A percentile compares a stretch with the other conserved stretches of the same genome.
Conservation (phyloP, 305 asterid species). For the Salvia sclarea region DNA sequence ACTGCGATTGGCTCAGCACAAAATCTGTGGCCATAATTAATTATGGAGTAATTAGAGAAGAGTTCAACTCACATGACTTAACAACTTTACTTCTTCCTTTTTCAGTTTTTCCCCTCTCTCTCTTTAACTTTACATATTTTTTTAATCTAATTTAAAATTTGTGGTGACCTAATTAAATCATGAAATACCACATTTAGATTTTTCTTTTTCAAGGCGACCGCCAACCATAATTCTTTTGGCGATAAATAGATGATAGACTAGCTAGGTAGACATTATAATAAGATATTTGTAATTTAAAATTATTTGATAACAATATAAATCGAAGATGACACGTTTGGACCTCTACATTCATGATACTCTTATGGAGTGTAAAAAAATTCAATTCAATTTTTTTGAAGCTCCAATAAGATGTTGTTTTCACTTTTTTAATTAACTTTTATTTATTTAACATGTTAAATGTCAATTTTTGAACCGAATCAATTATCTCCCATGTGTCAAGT, state of each 20-base stretch:
- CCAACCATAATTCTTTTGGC: background rate
- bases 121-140: background rate
- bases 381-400: too few relatives aligned
- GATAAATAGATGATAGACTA: background rate
- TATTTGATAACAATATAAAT: background rate
- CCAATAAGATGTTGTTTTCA: background rate
- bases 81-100: background rate
- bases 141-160: background rate
- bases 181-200: background rate
- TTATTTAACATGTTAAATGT: background rate
- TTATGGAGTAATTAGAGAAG: background rate
- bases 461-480: background rate
- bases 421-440: background rate
- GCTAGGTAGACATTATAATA: background rate
- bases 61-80: background rate
- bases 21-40: background rate
- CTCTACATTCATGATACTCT: too few relatives aligned
- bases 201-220: background rate
- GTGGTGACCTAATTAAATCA: background rate
- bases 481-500: background rate
- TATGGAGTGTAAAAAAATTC: background rate
- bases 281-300: too few relatives aligned
- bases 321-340: background rate
- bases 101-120: too few relatives aligned
- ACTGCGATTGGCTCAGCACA: conserved; percentile 5